Base-by-base conservation (phyloP, 768 basidiomycete genomes). In the Rhodocollybia butyracea region DNA sequence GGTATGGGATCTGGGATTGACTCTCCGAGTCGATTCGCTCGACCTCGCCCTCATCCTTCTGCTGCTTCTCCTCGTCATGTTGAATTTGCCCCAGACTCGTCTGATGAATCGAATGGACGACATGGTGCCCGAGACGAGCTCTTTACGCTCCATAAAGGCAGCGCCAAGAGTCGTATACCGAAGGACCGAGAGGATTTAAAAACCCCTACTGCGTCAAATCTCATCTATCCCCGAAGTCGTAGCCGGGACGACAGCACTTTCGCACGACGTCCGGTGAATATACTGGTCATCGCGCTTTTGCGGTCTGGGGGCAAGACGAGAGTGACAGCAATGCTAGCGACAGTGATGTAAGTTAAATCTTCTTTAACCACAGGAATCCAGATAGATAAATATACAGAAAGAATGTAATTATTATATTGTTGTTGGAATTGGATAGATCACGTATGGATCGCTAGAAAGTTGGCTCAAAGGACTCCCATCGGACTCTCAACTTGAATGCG, bases 241-340 rank as follows among this genome's bases (percentile, higher is more conserved):
- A 56, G 61, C 24, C 69, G 71, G 10, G 68, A 8, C 66, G 69
- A 39, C 67, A 67, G 4, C 70, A 73, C 59, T 62, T 67, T 40
- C 70, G 74, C 31, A 69, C 70, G 17, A 68, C 68, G 51, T 75
- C 75, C 15, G 62, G 60, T n/a, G 80, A 80, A 26, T 65, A 70
- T 41, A 63, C 63, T 50, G 73, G 73, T 29, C 77, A 68, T 43
- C 75, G 82, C 32, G 86, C 88, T 7, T 94, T 94, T 63, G 91
- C 92, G 19, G 89, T 90, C 11, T 91, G 85, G 83, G 92, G 91
- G 0, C 87, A 91, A 38, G 91, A 94, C 64, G 91, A 93, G 69
- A 92, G 88, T 54, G 91, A 94, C 61, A 90, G 88, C 65, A 87
- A 86, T 63, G 78, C 89, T 13, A 91, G 89, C 59, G 90, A 91